Percentiles rank a stretch among this genome's conserved stretches.
Conservation (phyloP, 2,329 filamentous ascomycete species). For the Aureobasidium subglaciale region DNA sequence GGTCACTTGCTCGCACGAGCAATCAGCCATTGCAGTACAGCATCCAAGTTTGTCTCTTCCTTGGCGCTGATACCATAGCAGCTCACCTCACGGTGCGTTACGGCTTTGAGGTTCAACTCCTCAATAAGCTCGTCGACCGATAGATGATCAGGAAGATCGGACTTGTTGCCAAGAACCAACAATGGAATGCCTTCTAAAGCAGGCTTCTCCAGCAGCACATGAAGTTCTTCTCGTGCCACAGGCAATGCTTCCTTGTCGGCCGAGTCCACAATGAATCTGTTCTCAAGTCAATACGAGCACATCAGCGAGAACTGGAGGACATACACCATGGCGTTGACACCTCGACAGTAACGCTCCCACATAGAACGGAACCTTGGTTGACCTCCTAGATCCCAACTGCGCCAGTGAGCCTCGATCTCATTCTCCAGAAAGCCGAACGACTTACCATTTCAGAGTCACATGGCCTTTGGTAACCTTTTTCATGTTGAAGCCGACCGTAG, state of each 20-base stretch:
- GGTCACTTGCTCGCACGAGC: constrained; percentile 67
- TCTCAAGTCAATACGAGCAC: constrained; percentile 9
- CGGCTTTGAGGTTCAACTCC: constrained; percentile 77
- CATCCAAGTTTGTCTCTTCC: constrained; percentile 96
- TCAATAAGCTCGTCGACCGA: constrained; percentile 95
- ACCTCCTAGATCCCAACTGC: constrained; percentile 88
- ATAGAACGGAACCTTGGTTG: constrained; percentile 95
- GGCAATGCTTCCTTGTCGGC: constrained; percentile 75
- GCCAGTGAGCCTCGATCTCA: not conserved
- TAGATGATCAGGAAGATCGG: constrained; percentile 82
- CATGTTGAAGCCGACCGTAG: constrained; percentile 98
- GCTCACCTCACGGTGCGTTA: constrained; percentile 88
- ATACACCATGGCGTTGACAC: constrained; percentile 91
- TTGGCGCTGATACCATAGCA: constrained; percentile 99
- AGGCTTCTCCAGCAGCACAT: constrained; percentile 76
- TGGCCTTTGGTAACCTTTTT: constrained; percentile 96
- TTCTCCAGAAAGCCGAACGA: not conserved
- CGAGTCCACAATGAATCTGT: constrained; percentile 89
- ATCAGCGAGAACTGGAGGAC: constrained; percentile 20
- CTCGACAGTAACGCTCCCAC: constrained; percentile 98
- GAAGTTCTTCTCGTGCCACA: constrained; percentile 82
- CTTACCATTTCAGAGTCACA: constrained; percentile 88
- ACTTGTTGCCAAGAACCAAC: constrained; percentile 94
- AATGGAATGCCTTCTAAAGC: constrained; percentile 84
- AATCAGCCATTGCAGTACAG: constrained; percentile 93